A percentile compares a stretch with the other conserved stretches of the same genome.
Evolutionary conservation across 495 filamentous ascomycete genomes (phyloP).

Genomic region (Apiosordaria backusii): DNA sequence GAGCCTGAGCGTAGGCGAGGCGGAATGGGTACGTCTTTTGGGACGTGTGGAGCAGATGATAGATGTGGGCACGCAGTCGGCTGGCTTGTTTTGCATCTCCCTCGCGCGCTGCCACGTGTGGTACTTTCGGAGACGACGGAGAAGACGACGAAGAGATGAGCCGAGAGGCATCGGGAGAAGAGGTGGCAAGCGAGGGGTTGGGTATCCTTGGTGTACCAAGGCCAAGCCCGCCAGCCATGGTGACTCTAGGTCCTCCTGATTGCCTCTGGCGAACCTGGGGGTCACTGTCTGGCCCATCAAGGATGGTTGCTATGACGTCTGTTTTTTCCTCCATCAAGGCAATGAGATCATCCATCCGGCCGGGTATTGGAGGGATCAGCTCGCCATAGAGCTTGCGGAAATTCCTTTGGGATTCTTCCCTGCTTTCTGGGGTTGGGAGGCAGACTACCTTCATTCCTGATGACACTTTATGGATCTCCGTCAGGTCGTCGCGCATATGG

Average conservation of each 20-base stretch:
- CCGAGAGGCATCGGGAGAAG: neutral
- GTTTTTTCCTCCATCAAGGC: neutral
- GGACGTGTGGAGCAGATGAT: neutral
- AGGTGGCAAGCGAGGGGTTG: neutral
- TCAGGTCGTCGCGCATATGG: neutral
- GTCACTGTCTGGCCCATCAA: neutral
- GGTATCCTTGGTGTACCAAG: too few species aligned
- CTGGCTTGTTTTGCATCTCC: neutral
- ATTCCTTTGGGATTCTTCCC: neutral
- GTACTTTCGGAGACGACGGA: neutral
- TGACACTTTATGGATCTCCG: neutral
- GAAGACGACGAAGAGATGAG: neutral
- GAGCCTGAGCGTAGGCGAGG: neutral
- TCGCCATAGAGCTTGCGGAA: neutral
- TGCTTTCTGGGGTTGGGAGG: neutral
- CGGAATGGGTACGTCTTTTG: neutral
- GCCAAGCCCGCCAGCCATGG: neutral
- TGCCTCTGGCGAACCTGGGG: neutral
- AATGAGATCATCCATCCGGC: neutral
- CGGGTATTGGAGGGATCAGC: neutral
- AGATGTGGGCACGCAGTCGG: neutral
- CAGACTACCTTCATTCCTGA: neutral
- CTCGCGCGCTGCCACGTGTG: too few species aligned
- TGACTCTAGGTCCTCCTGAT: neutral
- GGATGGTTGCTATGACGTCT: neutral